Conservation (phyloP, 2,329 filamentous ascomycete genomes). For the Fusarium sp. region DNA sequence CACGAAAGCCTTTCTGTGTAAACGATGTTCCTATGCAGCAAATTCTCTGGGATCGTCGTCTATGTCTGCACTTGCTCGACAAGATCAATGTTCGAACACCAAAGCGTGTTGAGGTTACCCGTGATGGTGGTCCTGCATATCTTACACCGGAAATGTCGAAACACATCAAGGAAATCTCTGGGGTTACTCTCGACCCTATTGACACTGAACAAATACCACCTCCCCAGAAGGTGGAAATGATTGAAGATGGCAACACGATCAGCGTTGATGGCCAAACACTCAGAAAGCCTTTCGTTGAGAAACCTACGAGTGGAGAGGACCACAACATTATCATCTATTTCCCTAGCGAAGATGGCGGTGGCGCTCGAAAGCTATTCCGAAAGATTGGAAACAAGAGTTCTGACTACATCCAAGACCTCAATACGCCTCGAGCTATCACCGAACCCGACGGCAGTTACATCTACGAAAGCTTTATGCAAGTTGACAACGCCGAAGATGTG, state of each 20-base stretch:
- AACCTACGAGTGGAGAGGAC: constrained; percentile 97
- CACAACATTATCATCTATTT: constrained; percentile 99
- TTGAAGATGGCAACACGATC: constrained; percentile 91
- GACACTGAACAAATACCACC: constrained; percentile 71
- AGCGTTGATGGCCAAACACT: constrained; percentile 86
- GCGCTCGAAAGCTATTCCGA: constrained; percentile 90
- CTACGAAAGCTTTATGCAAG: constrained; percentile 96
- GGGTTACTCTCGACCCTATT: constrained; percentile 78
- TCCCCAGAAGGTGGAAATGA: constrained; percentile 80
- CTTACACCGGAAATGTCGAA: constrained; percentile 83
- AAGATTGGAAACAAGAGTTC: constrained; percentile 99
- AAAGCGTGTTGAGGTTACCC: constrained; percentile 86
- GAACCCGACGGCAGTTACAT: constrained; percentile 88
- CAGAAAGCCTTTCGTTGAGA: constrained; percentile 96
- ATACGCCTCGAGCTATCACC: constrained; percentile 81
- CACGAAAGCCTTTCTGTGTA: constrained; percentile 95
- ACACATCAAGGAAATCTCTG: constrained; percentile 83
- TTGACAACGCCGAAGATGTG: constrained; percentile 97
- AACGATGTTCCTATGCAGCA: constrained; percentile 99
- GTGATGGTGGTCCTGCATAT: constrained; percentile 87
- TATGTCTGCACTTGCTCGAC: constrained; percentile 90
- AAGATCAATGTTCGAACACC: constrained; percentile 91
- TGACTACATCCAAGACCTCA: constrained; percentile 85
- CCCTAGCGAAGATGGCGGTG: constrained; percentile 85
- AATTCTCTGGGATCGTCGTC: constrained; percentile 92